phyloP scores from a whole-genome alignment of 106 monocot species.

The Dendrobium nobile region DNA sequence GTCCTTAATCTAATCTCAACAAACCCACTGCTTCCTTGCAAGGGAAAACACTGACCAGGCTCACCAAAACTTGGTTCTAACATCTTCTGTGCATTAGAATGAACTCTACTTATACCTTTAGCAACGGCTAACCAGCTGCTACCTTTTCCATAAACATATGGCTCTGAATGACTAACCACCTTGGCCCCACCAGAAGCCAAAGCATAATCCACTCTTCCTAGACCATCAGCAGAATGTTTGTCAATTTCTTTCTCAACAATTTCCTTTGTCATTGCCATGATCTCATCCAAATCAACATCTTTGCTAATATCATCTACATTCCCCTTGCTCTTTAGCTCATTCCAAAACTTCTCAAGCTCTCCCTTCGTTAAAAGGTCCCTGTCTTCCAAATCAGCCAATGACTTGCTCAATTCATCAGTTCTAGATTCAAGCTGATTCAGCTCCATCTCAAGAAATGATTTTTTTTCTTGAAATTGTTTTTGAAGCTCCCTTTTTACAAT shows the following conservation, averaged over 20 bases:
- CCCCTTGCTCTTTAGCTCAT: slow-evolving; percentile 28
- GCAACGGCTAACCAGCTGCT: too few species aligned
- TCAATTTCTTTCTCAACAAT: slow-evolving; percentile 50
- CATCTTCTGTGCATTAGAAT: slow-evolving; percentile 45
- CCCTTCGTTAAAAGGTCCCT: slow-evolving; percentile 45
- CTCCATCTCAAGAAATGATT: slow-evolving; percentile 28
- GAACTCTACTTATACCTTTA: too few species aligned
- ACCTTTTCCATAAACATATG: slow-evolving; percentile 42
- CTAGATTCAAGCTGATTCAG: slow-evolving; percentile 40
- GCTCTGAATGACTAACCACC: slow-evolving; percentile 41
- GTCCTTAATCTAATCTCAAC: slow-evolving; percentile 60
- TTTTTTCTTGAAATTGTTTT: slow-evolving; percentile 41
- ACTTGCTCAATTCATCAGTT: slow-evolving; percentile 39
- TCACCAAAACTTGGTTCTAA: slow-evolving; percentile 93
- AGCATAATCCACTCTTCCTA: slow-evolving; percentile 60
- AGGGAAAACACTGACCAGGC: slow-evolving; percentile 85
- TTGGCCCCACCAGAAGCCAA: slow-evolving; percentile 51
- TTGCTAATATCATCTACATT: slow-evolving; percentile 18
- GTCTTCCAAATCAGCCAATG: slow-evolving; percentile 33
- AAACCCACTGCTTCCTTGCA: slow-evolving; percentile 66
- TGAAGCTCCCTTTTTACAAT: slow-evolving; percentile 20
- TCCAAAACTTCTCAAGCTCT: not conserved
- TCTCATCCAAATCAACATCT: slow-evolving; percentile 32
- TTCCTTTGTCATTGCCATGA: slow-evolving; percentile 36
- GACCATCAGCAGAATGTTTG: slow-evolving; percentile 53